Conservation (phyloP, 192 early-diverging fungal genomes). For the Rhizophagus sp. region DNA sequence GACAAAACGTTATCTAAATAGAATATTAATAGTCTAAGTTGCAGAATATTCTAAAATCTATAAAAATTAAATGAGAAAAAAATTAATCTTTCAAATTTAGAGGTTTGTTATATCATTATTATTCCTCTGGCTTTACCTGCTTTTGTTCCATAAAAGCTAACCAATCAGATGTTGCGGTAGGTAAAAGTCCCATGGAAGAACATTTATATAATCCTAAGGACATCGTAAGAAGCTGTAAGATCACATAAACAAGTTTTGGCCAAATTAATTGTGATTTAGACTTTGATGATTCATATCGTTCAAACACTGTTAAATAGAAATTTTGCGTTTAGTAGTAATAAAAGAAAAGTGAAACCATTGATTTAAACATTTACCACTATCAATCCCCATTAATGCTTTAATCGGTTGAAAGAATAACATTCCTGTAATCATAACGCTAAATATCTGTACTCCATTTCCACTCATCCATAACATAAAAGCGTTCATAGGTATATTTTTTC, state of each 20-base stretch:
- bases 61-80: neutral
- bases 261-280: conserved; percentile 62
- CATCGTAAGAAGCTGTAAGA: conserved; percentile 79
- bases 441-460: conserved; percentile 95
- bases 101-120: conserved; percentile 28
- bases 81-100: neutral
- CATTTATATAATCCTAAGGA: conserved; percentile 90
- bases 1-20: no score
- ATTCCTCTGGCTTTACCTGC: conserved; percentile 37
- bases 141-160: conserved; percentile 86
- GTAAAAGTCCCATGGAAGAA: conserved; percentile 92
- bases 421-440: conserved; percentile 90
- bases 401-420: conserved; percentile 93
- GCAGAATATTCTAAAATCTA: neutral
- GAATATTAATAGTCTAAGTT: no score
- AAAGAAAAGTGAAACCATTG: neutral
- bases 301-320: conserved; percentile 60
- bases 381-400: conserved; percentile 71
- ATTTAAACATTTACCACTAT: conserved; percentile 50
- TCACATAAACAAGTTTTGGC: conserved; percentile 83
- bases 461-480: conserved; percentile 99
- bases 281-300: conserved; percentile 64
- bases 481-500: conserved; percentile 95
- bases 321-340: neutral
- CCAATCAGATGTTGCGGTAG: conserved; percentile 93